Percentiles rank a stretch among this genome's conserved stretches.
Evolutionary conservation across 2,329 filamentous ascomycete species (phyloP).

Genomic region (Xylaria sp.): DNA sequence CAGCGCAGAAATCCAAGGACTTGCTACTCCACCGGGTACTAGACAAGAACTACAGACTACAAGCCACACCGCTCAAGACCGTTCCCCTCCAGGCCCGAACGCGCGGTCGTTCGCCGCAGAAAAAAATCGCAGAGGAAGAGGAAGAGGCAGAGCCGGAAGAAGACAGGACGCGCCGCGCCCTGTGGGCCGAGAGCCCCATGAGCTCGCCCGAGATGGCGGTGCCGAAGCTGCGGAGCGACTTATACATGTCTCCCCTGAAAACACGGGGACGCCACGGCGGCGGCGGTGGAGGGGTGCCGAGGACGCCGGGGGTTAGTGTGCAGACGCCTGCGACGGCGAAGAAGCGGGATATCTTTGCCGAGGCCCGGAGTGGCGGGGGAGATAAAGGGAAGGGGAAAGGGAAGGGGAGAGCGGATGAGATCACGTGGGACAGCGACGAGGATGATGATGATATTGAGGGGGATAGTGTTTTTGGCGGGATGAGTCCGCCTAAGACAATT

Average conservation of each 20-base stretch:
- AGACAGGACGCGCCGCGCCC: slow-evolving; percentile 50
- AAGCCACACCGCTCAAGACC: slow-evolving; percentile 83
- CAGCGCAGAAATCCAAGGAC: slow-evolving; percentile 65
- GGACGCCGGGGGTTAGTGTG: slow-evolving; percentile 87
- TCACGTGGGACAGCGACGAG: slow-evolving; percentile 80
- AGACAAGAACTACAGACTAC: slow-evolving; percentile 94
- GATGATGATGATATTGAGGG: slow-evolving; percentile 72
- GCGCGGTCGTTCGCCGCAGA: slow-evolving; percentile 48
- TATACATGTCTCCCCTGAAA: slow-evolving; percentile 80
- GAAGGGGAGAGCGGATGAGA: slow-evolving; percentile 59
- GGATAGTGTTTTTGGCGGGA: slow-evolving; percentile 70
- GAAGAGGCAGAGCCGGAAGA: slow-evolving; percentile 44
- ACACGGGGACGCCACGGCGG: slow-evolving; percentile 55
- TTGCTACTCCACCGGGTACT: slow-evolving; percentile 90
- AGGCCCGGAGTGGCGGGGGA: slow-evolving; percentile 29
- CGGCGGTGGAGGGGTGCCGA: slow-evolving; percentile 58
- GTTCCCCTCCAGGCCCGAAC: slow-evolving; percentile 43
- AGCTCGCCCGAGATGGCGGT: slow-evolving; percentile 83
- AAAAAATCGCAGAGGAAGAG: slow-evolving; percentile 30
- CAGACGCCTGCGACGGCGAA: slow-evolving; percentile 74
- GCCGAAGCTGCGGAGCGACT: slow-evolving; percentile 84
- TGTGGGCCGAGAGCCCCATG: slow-evolving; percentile 69
- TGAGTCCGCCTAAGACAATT: slow-evolving; percentile 94
- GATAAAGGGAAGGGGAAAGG: slow-evolving; percentile 29
- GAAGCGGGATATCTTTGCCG: slow-evolving; percentile 62